These are phyloP conservation scores for Trichoderma atrobrunneum DNA, from an alignment of 2,329 filamentous ascomycete species.

Conservation along the genomic window DNA sequence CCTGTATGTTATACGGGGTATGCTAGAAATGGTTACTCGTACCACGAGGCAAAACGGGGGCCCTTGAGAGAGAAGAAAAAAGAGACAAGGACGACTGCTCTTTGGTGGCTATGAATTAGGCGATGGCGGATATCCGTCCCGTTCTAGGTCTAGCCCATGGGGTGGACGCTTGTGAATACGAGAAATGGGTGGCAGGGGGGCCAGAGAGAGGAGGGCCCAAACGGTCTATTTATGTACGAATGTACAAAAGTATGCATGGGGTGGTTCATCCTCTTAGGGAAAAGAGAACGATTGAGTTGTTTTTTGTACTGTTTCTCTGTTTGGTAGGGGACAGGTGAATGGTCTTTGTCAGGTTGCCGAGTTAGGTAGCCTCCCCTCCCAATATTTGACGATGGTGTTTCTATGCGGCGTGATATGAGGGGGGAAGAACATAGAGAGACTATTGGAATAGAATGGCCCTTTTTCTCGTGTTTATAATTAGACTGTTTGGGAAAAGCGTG, in stretches of 20 bases:
- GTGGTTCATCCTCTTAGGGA: background rate
- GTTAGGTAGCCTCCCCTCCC: background rate
- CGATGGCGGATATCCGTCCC: conserved; percentile 11
- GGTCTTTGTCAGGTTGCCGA: background rate
- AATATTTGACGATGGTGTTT: background rate
- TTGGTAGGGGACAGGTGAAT: background rate
- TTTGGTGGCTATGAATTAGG: background rate
- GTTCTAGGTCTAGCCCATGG: conserved; percentile 13
- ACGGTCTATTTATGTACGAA: conserved; percentile 5
- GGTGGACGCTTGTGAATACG: conserved; percentile 15
- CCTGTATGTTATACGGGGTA: background rate
- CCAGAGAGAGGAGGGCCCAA: background rate
- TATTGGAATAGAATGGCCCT: background rate
- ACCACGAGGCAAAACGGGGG: background rate
- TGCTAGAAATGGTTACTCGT: background rate
- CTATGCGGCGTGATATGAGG: background rate
- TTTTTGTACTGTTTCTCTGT: background rate
- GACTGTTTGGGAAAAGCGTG: background rate
- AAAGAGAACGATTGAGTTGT: background rate
- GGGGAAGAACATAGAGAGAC: background rate
- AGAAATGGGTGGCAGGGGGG: conserved; percentile 12
- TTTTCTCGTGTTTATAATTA: background rate
- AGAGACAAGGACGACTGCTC: background rate
- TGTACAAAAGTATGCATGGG: background rate
- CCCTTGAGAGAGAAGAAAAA: background rate